A percentile compares a stretch with the other conserved stretches of the same genome.
phyloP scores from a whole-genome alignment of 352 stramenopile genomes.

The Pythium pectinolyticum region DNA sequence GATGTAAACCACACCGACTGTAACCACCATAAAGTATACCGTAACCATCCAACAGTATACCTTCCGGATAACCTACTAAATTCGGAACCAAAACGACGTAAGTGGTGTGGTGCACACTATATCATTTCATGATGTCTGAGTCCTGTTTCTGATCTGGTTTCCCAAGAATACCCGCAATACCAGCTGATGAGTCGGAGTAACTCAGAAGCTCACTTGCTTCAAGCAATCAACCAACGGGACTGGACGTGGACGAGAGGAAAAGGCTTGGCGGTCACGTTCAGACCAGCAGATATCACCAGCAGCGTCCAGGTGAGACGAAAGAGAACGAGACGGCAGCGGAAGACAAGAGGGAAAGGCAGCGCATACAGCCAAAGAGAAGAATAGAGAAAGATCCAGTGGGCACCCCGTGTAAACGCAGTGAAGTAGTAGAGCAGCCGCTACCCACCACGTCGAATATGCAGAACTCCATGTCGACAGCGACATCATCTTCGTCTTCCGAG shows the following conservation, averaged over 20 bases:
- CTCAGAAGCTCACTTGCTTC: conserved; percentile 6
- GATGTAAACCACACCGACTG: not conserved
- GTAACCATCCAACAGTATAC: conserved; percentile 10
- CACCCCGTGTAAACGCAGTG: no score
- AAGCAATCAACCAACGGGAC: not conserved
- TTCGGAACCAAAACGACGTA: no score
- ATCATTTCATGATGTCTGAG: no score
- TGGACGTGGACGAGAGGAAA: conserved; percentile 6
- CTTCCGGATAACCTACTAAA: not conserved
- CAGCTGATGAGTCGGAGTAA: no score
- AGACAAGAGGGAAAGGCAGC: not conserved
- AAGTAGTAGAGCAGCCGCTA: no score
- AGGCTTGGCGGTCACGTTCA: not conserved
- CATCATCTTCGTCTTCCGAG: conserved; percentile 21
- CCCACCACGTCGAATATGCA: conserved; percentile 21
- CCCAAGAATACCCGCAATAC: no score
- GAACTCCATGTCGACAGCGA: conserved; percentile 21
- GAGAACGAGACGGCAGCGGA: not conserved
- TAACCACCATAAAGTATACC: conserved; percentile 7
- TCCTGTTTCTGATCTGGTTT: no score
- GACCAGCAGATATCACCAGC: not conserved
- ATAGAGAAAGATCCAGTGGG: not conserved
- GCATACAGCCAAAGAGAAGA: not conserved
- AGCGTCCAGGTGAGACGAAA: not conserved
- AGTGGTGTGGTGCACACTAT: no score